Evolutionary conservation across 495 filamentous ascomycete species (phyloP).

Genomic region (Penicillium simplicissimum): DNA sequence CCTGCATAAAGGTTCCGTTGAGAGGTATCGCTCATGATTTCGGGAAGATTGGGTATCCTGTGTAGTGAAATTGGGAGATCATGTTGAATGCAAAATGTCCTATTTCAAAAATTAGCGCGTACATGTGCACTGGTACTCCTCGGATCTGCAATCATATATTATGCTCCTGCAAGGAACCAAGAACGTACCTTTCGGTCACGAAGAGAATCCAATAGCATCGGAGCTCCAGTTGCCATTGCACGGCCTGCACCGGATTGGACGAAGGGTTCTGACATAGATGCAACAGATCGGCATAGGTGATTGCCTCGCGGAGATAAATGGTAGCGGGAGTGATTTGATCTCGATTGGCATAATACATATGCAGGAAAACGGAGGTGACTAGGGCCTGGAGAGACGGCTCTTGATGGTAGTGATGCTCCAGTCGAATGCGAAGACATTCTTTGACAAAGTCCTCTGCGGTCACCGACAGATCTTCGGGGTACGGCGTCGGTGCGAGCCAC

Average conservation of each 20-base stretch:
- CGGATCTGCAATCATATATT: too few relatives aligned
- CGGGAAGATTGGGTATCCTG: slow-evolving; percentile 16
- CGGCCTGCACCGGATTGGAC: slow-evolving; percentile 1
- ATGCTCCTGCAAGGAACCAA: too few relatives aligned
- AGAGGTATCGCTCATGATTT: slow-evolving; percentile 6
- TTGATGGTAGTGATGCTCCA: slow-evolving; percentile 9
- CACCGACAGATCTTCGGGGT: neutral
- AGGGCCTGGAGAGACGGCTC: slow-evolving; percentile 10
- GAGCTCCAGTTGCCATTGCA: slow-evolving; percentile 17
- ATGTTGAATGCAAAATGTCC: slow-evolving; percentile 26
- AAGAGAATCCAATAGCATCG: slow-evolving; percentile 23
- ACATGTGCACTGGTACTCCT: too few relatives aligned
- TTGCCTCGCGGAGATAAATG: slow-evolving; percentile 19
- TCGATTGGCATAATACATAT: slow-evolving; percentile 25
- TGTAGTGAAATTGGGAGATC: slow-evolving; percentile 19
- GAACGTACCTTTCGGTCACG: slow-evolving; percentile 22
- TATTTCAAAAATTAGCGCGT: neutral
- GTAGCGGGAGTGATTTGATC: slow-evolving; percentile 21
- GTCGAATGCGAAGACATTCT: slow-evolving; percentile 19
- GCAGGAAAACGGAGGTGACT: slow-evolving; percentile 20
- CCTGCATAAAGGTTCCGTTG: slow-evolving; percentile 10
- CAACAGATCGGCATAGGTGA: slow-evolving; percentile 20
- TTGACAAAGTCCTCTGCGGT: slow-evolving; percentile 21
- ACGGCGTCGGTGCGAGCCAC: slow-evolving; percentile 7
- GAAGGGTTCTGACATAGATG: slow-evolving; percentile 13